Conservation (phyloP, 169 alveolate species). For the Plasmodium ovale region DNA sequence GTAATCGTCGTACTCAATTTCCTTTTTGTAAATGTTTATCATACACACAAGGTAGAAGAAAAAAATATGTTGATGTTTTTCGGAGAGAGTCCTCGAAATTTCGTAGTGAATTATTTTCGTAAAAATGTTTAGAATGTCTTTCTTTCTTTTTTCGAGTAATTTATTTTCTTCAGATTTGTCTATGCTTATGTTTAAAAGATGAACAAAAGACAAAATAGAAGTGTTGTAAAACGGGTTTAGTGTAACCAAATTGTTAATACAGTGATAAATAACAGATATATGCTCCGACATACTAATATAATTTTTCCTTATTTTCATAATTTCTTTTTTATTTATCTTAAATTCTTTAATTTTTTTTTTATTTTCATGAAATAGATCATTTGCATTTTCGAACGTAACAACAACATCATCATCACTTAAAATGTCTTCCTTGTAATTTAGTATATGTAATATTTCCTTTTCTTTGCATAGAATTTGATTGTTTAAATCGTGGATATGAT, state of each 20-base stretch:
- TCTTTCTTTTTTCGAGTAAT: constrained; percentile 65
- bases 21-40: constrained; percentile 63
- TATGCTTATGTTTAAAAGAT: constrained; percentile 49
- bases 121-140: constrained; percentile 59
- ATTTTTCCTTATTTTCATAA: constrained; percentile 53
- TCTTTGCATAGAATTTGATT: constrained; percentile 36
- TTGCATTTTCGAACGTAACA: constrained; percentile 42
- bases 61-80: constrained; percentile 64
- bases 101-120: constrained; percentile 60
- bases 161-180: constrained; percentile 74
- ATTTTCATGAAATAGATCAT: constrained; percentile 50
- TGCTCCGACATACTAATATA: constrained; percentile 67
- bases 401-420: constrained; percentile 67
- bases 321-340: constrained; percentile 69
- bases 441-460: constrained; percentile 55
- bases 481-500: constrained; percentile 57
- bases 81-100: constrained; percentile 60
- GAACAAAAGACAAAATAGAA: constrained; percentile 50
- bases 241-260: constrained; percentile 24
- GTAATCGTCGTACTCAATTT: constrained; percentile 66
- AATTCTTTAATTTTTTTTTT: constrained; percentile 76
- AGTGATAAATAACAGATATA: constrained; percentile 46
- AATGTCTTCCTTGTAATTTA: constrained; percentile 65
- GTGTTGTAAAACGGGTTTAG: constrained; percentile 51
- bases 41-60: constrained; percentile 69